Conservation (phyloP, 768 basidiomycete genomes). For the Suillus subluteus region DNA sequence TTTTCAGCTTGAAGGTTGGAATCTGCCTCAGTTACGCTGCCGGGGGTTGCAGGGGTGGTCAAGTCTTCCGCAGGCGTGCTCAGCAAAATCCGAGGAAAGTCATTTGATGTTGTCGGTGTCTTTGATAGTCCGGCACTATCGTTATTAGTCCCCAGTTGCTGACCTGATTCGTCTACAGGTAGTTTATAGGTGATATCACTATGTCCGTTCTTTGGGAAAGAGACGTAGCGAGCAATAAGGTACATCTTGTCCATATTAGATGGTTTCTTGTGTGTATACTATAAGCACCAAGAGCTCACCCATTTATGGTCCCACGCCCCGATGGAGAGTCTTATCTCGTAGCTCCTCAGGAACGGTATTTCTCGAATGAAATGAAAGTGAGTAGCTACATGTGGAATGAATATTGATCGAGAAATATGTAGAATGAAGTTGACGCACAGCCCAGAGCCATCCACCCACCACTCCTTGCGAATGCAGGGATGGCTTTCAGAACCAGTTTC, state of each 20-base stretch:
- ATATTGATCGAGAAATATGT: background rate
- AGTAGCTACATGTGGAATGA: slow-evolving; percentile 45
- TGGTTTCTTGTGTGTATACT: slow-evolving; percentile 1
- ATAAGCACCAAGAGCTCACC: slow-evolving; percentile 44
- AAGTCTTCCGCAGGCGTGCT: slow-evolving; percentile 41
- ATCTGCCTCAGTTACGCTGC: slow-evolving; percentile 6
- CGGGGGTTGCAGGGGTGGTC: slow-evolving; percentile 29
- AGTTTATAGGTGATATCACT: background rate
- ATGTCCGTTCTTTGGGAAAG: slow-evolving; percentile 41
- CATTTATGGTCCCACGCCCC: slow-evolving; percentile 80
- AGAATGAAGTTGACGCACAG: slow-evolving; percentile 26
- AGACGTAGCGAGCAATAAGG: slow-evolving; percentile 64
- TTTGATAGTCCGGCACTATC: slow-evolving; percentile 17
- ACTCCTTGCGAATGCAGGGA: slow-evolving; percentile 58
- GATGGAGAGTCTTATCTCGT: slow-evolving; percentile 61
- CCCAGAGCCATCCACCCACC: slow-evolving; percentile 68
- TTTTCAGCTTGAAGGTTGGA: slow-evolving; percentile 19
- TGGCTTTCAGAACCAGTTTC: slow-evolving; percentile 49
- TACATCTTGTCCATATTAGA: slow-evolving; percentile 50
- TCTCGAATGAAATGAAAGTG: slow-evolving; percentile 73
- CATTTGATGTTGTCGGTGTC: slow-evolving; percentile 18
- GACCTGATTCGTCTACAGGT: background rate
- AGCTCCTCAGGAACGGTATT: slow-evolving; percentile 62
- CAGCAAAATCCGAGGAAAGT: slow-evolving; percentile 32
- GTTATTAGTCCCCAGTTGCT: slow-evolving; percentile 5